These are phyloP conservation scores for Phycomyces blakesleeanus DNA, from an alignment of 192 early-diverging fungal species.

Conservation along the genomic window DNA sequence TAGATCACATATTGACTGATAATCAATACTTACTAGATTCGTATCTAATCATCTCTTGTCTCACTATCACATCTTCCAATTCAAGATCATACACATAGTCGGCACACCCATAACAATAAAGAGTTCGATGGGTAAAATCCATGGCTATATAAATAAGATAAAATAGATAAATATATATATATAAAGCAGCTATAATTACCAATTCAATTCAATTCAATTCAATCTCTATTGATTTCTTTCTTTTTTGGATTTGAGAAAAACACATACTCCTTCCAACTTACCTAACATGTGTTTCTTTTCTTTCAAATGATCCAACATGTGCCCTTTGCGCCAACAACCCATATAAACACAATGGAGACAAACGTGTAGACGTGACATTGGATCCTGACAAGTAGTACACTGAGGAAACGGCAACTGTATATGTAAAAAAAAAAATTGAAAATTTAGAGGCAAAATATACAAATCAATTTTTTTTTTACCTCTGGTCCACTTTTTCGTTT, in stretches of 20 bases:
- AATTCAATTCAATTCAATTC: neutral
- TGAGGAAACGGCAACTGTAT: constrained; percentile 51
- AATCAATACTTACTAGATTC: constrained; percentile 21
- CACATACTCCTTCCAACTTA: constrained; percentile 19
- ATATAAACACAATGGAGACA: constrained; percentile 81
- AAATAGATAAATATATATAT: no score
- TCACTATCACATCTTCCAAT: constrained; percentile 46
- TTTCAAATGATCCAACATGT: constrained; percentile 48
- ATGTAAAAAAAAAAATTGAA: neutral
- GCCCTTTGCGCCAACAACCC: constrained; percentile 70
- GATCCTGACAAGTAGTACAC: constrained; percentile 54
- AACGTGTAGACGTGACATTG: constrained; percentile 65
- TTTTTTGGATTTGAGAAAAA: neutral
- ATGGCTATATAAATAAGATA: constrained; percentile 49
- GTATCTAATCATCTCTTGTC: constrained; percentile 22
- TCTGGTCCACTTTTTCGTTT: constrained; percentile 12
- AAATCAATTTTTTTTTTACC: no score
- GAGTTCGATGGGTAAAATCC: constrained; percentile 61
- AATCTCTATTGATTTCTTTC: no score
- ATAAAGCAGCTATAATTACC: no score
- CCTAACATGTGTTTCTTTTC: constrained; percentile 53
- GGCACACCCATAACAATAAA: constrained; percentile 75
- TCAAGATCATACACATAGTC: constrained; percentile 85
- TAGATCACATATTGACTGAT: constrained; percentile 7
- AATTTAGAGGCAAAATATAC: no score